Conservation (phyloP, 164 flowering plant species). For the Amborella trichopoda region DNA sequence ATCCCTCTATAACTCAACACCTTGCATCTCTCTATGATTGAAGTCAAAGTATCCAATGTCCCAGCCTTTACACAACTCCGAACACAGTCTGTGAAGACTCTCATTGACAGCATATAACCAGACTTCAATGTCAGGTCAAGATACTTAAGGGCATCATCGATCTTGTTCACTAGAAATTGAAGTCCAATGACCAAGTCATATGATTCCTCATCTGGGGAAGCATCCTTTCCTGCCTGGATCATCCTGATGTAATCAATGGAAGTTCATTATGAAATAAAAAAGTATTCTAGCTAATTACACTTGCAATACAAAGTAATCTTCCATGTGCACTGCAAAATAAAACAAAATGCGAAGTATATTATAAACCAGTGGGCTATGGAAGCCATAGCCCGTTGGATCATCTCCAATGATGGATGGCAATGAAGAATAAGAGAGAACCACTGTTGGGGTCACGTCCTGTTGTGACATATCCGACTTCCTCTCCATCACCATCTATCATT, state of each 20-base stretch:
- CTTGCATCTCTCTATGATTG: slow-evolving; percentile 91
- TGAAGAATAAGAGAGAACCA: too few relatives aligned
- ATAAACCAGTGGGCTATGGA: too few relatives aligned
- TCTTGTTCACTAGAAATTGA: slow-evolving; percentile 37
- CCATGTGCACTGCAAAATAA: too few relatives aligned
- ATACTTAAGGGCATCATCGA: slow-evolving; percentile 69
- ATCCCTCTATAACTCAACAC: too few relatives aligned
- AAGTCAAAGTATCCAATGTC: slow-evolving; percentile 64
- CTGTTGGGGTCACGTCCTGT: too few relatives aligned
- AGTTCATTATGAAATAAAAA: slow-evolving; percentile 13
- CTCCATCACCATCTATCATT: too few relatives aligned
- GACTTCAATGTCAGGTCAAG: slow-evolving; percentile 60
- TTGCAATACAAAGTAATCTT: too few relatives aligned
- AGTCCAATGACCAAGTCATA: slow-evolving; percentile 55
- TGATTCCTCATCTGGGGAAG: slow-evolving; percentile 78
- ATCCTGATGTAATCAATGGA: slow-evolving; percentile 51
- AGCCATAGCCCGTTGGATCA: too few relatives aligned
- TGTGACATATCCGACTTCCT: too few relatives aligned
- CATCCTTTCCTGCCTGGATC: slow-evolving; percentile 59
- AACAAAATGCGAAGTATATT: too few relatives aligned
- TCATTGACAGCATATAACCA: slow-evolving; percentile 51
- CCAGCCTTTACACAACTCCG: slow-evolving; percentile 40
- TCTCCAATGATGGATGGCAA: too few relatives aligned
- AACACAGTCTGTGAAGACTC: slow-evolving; percentile 52
- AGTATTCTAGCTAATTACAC: too few relatives aligned